A percentile compares a stretch with the other conserved stretches of the same genome.
Conservation (phyloP, 192 early-diverging fungal genomes). For the Linnemannia exigua region DNA sequence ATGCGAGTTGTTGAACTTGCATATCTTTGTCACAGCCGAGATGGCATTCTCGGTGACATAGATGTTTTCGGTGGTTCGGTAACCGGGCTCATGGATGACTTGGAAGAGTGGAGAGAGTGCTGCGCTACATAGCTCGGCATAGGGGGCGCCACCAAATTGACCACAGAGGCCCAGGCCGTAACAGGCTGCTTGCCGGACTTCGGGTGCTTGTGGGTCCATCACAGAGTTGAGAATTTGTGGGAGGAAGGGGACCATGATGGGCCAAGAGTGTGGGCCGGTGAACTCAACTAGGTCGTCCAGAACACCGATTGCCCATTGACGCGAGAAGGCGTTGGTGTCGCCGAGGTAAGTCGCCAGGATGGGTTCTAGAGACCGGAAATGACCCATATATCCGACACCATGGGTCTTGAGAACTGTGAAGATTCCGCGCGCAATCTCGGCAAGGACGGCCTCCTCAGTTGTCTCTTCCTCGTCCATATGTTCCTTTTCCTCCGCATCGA, state of each 20-base stretch:
- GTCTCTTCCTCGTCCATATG: conserved; percentile 84
- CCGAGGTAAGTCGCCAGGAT: conserved; percentile 72
- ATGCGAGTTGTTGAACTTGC: conserved; percentile 72
- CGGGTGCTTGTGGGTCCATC: conserved; percentile 60
- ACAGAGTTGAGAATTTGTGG: conserved; percentile 68
- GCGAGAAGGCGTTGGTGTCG: conserved; percentile 72
- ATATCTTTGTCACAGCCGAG: conserved; percentile 91
- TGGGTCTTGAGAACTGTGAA: conserved; percentile 85
- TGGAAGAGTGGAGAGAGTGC: conserved; percentile 83
- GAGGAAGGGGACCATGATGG: conserved; percentile 79
- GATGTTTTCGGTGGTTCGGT: conserved; percentile 80
- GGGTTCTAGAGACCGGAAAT: conserved; percentile 86
- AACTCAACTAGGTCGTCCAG: conserved; percentile 95
- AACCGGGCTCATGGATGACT: conserved; percentile 71
- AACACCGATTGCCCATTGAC: conserved; percentile 94
- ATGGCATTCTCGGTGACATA: conserved; percentile 95
- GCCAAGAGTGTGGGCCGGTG: conserved; percentile 79
- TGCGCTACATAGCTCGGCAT: conserved; percentile 77
- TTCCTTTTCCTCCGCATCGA: conserved; percentile 94
- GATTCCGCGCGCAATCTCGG: conserved; percentile 84
- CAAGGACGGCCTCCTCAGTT: conserved; percentile 81
- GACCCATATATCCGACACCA: conserved; percentile 76
- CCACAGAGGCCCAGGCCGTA: conserved; percentile 94
- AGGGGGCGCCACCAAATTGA: conserved; percentile 87
- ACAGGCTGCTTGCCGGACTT: conserved; percentile 93